Conservation (phyloP, 495 filamentous ascomycete genomes). For the Talaromyces borbonicus region DNA sequence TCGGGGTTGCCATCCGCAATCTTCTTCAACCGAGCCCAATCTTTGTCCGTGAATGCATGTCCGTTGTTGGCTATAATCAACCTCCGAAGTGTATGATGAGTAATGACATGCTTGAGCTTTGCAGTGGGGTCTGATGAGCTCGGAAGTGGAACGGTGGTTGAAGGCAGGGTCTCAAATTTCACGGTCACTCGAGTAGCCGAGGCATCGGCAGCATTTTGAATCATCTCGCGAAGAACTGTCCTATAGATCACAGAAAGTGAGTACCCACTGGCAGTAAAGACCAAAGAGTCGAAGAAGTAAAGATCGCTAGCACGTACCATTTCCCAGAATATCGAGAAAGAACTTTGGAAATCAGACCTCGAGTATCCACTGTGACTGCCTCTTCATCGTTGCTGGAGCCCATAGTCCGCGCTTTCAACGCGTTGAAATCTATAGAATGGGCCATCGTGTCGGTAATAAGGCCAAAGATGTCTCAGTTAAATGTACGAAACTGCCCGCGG, state of each 20-base stretch:
- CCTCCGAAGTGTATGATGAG: slow-evolving; percentile 72
- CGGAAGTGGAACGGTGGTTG: slow-evolving; percentile 63
- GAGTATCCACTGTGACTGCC: slow-evolving; percentile 96
- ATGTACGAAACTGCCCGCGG: not conserved
- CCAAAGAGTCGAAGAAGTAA: slow-evolving; percentile 29
- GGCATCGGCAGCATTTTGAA: slow-evolving; percentile 97
- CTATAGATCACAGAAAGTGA: slow-evolving; percentile 15
- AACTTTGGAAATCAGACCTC: slow-evolving; percentile 95
- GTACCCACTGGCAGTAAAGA: not conserved
- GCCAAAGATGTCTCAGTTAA: not conserved
- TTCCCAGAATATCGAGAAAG: slow-evolving; percentile 91
- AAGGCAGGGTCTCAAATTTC: slow-evolving; percentile 81
- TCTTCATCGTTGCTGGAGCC: slow-evolving; percentile 80
- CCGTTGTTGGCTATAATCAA: slow-evolving; percentile 88
- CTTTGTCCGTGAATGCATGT: slow-evolving; percentile 68
- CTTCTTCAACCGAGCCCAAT: slow-evolving; percentile 88
- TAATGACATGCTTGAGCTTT: slow-evolving; percentile 69
- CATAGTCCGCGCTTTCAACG: slow-evolving; percentile 77
- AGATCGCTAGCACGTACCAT: slow-evolving; percentile 38
- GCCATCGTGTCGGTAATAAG: slow-evolving; percentile 31
- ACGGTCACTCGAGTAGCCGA: slow-evolving; percentile 82
- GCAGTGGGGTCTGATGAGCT: slow-evolving; percentile 53
- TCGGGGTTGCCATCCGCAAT: slow-evolving; percentile 98
- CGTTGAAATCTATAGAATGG: slow-evolving; percentile 61
- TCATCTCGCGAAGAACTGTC: slow-evolving; percentile 75